Base-by-base conservation (phyloP, 208 protist species). In the Leishmania braziliensis region DNA sequence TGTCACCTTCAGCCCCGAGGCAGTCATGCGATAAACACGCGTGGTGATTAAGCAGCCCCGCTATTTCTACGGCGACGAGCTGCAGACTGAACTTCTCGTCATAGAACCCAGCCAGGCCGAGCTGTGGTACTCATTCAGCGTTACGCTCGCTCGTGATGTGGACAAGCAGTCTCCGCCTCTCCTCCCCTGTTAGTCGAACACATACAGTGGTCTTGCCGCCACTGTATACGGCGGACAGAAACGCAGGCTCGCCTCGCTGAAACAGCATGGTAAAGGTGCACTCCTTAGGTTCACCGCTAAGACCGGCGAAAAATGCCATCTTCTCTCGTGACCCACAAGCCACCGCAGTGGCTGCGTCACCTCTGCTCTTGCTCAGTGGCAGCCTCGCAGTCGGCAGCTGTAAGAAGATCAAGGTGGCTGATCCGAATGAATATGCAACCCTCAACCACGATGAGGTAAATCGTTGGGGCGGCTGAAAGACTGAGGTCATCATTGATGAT, bases 381-480 rank as follows among this genome's bases (percentile, higher is more conserved):
- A 23, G 79, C 62, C 39, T 89, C 80, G 73, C 87, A 89, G 75
- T 92, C 89, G 18, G 96, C 81, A 54, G 99, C 99, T 69, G 97
- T 98, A 8, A 99, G 99, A 36, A 99, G 90, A 51, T 99, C 99
- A 12, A 99, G 93, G 85, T 99, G 99, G 85, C 93, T 98, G 84
- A 99, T 95, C 16, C 99, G 87, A 36, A 96, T 87, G 81, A 93
- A 97, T 62, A 94, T 96, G 46, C 93, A 89, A 23, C 94, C 95
- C 46, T 98, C 88, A n/a, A 99, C 98, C 14, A 99, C 87, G 58
- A 98, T 90, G 65, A 99, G 96, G 20, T 97, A 90, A 71, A 99
- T 98, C 0, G 99, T 99, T 20, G 99, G 98, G 54, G 99, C 76
- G 18, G 98, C 89, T 10, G 92, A 87, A n/a, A 93, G 97, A 72